phyloP scores from a whole-genome alignment of 176 grass and related monocot species.

The sorghum (Sorghum bicolor) region DNA sequence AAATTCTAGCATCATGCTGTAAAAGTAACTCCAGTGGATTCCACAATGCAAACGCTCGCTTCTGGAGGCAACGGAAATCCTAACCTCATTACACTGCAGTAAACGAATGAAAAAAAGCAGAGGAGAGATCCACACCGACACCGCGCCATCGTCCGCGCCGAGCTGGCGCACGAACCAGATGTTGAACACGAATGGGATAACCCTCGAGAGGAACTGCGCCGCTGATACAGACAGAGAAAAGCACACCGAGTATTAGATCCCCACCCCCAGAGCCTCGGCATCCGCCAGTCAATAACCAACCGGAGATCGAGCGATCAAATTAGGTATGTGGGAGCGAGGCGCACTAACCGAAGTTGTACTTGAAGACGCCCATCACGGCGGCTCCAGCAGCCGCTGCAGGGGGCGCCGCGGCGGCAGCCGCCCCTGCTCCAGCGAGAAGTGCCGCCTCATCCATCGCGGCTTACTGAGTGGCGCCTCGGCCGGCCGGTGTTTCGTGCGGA shows the following conservation, averaged over 20 bases:
- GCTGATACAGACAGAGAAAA: constrained; percentile 40
- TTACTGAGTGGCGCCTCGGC: background rate
- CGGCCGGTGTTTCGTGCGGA: background rate
- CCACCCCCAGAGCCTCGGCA: background rate
- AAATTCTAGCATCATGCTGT: background rate
- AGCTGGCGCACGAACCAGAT: constrained; percentile 93
- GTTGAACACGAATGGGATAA: constrained; percentile 88
- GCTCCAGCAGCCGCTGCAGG: constrained; percentile 10
- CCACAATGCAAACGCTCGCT: background rate
- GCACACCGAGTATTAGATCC: constrained; percentile 7
- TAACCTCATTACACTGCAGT: background rate
- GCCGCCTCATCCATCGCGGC: background rate
- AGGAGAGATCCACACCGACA: constrained; percentile 52
- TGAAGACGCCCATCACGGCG: constrained; percentile 66
- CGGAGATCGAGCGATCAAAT: background rate
- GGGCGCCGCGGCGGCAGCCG: background rate
- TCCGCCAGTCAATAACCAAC: background rate
- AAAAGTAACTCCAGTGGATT: background rate
- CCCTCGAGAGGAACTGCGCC: constrained; percentile 85
- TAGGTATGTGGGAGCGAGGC: background rate
- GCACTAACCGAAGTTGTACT: constrained; percentile 78
- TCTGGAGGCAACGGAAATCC: background rate
- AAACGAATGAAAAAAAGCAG: background rate
- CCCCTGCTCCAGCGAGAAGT: constrained; percentile 12
- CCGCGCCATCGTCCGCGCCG: constrained; percentile 63